These are phyloP conservation scores for Brassica juncea DNA, from an alignment of 345 rosid species.

Conservation along the genomic window DNA sequence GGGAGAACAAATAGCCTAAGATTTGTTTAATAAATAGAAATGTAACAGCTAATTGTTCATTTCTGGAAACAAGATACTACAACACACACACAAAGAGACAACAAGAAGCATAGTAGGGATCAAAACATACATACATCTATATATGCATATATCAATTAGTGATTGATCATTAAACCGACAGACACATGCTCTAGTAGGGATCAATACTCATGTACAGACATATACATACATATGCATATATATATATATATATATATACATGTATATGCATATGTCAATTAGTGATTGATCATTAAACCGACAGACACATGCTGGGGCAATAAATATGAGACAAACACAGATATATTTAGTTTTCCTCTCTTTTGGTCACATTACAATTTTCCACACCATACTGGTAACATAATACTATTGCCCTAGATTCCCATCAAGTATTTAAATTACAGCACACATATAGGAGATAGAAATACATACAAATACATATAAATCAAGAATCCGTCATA, in stretches of 20 bases:
- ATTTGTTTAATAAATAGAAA: not conserved
- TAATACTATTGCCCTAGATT: conserved; percentile 42
- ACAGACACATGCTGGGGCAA: conserved; percentile 45
- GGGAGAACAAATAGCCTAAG: not conserved
- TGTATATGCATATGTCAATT: conserved; percentile 14
- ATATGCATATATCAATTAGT: not conserved
- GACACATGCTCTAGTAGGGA: conserved; percentile 30
- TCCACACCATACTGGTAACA: conserved; percentile 36
- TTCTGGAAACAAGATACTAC: not conserved
- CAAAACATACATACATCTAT: conserved; percentile 31
- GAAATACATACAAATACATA: conserved; percentile 31
- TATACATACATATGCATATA: not conserved
- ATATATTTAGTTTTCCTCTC: conserved; percentile 43
- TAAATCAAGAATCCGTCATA: conserved; percentile 28
- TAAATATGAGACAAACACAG: conserved; percentile 42
- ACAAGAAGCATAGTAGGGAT: conserved; percentile 28
- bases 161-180: conserved; percentile 40
- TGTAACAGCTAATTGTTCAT: conserved; percentile 3
- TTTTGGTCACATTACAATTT: conserved; percentile 41
- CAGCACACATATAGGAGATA: conserved; percentile 34
- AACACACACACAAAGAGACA: conserved; percentile 31
- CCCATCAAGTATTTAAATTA: conserved; percentile 39
- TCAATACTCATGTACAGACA: not conserved
- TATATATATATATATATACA: not conserved
- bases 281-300: conserved; percentile 41